Base-by-base conservation (phyloP, 768 basidiomycete species). In the Rhizopogon roseolus region DNA sequence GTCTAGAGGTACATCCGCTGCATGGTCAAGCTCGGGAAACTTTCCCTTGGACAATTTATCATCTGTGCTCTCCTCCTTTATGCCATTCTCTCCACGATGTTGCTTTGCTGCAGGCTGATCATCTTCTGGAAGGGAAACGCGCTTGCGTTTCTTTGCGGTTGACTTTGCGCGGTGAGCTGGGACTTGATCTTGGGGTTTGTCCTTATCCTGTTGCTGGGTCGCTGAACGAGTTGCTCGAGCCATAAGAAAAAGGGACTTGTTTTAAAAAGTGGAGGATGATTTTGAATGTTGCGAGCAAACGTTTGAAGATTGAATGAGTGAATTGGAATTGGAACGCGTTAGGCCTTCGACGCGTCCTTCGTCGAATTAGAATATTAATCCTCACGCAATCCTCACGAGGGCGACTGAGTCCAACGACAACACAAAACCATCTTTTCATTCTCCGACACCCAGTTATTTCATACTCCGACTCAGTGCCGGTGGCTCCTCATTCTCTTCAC, bases 191-290 rank as follows among this genome's bases (percentile, higher is more conserved):
- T 57, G 50, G 42, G 62, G 61, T 58, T 66, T 68, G 55, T 72
- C 73, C 45, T 71, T 72, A 65, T 75, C 66, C 50, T 70, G 62
- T 51, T 68, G 67, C 39, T 71, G 72, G 41, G 76, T 71, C 34
- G 81, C 75, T 60, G 85, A 86, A 63, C 89, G 84, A 67, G 89
- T 90, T 65, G 88, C 80, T 60, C 90, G 78, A 57, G 87, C 86
- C 90, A 92, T 90, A 27, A 46, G 27, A 46, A 45, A 53, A 48
- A 62, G 32, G 52, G 40, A 27, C 25, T 52, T 43, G 32, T 8
- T 48, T 49, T 50, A 22, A 51, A 39, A 55, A 50, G 54, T 49
- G 36, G 16, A 28, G n/a, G 13, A 37, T 28, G 55, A 54, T 41
- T 40, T 50, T 58, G 53, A 54, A 56, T 52, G 41, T 41, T 11